Evolutionary conservation across 371 early-diverging fungal species (phyloP).

Genomic region (Thermomucor indicae-seudaticae): DNA sequence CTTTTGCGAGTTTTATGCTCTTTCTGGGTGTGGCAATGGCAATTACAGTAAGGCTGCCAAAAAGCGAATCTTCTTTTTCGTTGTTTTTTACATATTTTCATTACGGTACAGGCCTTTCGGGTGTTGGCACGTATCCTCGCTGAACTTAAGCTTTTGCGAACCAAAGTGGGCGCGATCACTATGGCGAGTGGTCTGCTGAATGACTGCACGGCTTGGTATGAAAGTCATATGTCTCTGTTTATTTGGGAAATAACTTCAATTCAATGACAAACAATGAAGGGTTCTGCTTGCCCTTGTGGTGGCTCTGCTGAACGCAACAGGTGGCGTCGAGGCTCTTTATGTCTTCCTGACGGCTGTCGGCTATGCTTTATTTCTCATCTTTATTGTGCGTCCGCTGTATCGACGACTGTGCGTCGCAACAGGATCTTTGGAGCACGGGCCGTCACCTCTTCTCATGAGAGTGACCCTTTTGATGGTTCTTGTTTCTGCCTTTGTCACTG

Average conservation of each 20-base stretch:
- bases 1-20: conserved; percentile 69
- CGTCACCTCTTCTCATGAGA: conserved; percentile 64
- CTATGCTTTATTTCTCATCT: conserved; percentile 59
- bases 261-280: no score
- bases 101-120: conserved; percentile 70
- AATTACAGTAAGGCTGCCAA: conserved; percentile 80
- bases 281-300: conserved; percentile 76
- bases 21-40: conserved; percentile 89
- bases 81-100: no score
- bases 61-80: no score
- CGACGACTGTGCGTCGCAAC: conserved; percentile 35
- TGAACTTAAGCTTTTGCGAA: conserved; percentile 77
- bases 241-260: not conserved
- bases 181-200: conserved; percentile 87
- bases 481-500: conserved; percentile 75
- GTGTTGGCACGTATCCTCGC: conserved; percentile 91
- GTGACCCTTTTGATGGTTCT: conserved; percentile 60
- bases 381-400: conserved; percentile 56
- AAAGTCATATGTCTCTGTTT: not conserved
- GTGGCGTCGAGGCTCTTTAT: conserved; percentile 65
- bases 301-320: conserved; percentile 65
- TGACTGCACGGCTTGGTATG: conserved; percentile 84
- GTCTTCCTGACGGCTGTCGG: conserved; percentile 62
- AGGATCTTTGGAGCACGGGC: conserved; percentile 54
- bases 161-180: conserved; percentile 78